Evolutionary conservation across 306 rosid genomes (phyloP).

Genomic region (Clitoria ternatea): DNA sequence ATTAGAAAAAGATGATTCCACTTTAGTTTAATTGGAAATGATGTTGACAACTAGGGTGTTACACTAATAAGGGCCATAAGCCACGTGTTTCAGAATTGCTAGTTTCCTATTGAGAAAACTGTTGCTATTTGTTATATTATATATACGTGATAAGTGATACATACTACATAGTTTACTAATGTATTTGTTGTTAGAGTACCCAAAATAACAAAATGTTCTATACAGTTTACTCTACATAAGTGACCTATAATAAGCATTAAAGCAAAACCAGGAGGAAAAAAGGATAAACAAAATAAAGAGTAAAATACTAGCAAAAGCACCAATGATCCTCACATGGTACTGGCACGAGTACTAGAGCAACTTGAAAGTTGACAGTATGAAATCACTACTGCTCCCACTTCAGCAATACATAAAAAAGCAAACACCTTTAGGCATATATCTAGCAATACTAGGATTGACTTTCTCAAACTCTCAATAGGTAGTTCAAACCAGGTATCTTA

Average conservation of each 20-base stretch:
- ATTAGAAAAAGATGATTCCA: too few species aligned
- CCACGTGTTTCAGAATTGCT: too few species aligned
- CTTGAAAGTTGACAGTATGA: slow-evolving; percentile 14
- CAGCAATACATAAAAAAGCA: slow-evolving; percentile 23
- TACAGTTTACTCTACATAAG: slow-evolving; percentile 47
- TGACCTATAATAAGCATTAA: slow-evolving; percentile 29
- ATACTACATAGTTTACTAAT: slow-evolving; percentile 42
- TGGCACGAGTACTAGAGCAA: slow-evolving; percentile 4
- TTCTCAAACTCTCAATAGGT: neutral
- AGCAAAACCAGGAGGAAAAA: slow-evolving; percentile 26
- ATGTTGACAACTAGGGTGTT: too few species aligned
- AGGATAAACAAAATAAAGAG: slow-evolving; percentile 17
- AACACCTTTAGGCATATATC: slow-evolving; percentile 5
- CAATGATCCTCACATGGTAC: slow-evolving; percentile 10
- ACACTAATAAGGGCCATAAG: too few species aligned
- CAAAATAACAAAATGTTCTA: slow-evolving; percentile 32
- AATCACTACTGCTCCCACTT: slow-evolving; percentile 17
- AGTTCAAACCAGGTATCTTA: neutral
- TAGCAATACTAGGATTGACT: neutral
- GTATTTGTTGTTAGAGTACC: slow-evolving; percentile 44
- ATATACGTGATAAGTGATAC: slow-evolving; percentile 15
- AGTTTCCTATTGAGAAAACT: neutral
- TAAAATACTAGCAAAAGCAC: slow-evolving; percentile 41
- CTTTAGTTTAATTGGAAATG: too few species aligned
- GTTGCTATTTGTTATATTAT: slow-evolving; percentile 26